Percentiles rank a stretch among this genome's conserved stretches.
phyloP scores from a whole-genome alignment of 2,329 filamentous ascomycete genomes.

The Beauveria medogensis region DNA sequence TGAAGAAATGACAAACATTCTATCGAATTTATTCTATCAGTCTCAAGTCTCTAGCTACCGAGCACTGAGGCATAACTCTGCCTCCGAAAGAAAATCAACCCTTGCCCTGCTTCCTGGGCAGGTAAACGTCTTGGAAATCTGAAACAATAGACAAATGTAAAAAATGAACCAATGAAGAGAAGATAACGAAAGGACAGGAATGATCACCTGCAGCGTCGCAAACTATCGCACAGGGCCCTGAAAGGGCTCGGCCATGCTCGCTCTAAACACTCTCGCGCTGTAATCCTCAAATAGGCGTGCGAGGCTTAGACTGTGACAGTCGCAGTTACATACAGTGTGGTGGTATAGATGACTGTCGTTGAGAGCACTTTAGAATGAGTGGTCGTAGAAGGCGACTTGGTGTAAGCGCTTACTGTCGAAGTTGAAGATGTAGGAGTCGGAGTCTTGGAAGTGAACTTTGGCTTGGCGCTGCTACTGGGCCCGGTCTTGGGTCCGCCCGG shows the following conservation, averaged over 20 bases:
- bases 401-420: background rate
- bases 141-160: slow-evolving; percentile 12
- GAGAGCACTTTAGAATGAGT: slow-evolving; percentile 7
- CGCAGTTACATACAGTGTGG: slow-evolving; percentile 16
- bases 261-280: background rate
- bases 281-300: background rate
- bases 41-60: slow-evolving; percentile 1
- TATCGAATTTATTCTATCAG: background rate
- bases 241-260: background rate
- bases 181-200: slow-evolving; percentile 8
- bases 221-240: background rate
- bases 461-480: background rate
- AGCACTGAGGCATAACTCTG: background rate
- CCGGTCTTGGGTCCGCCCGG: slow-evolving; percentile 1
- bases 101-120: slow-evolving; percentile 5
- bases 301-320: background rate
- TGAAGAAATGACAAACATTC: too few relatives aligned
- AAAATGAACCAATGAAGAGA: slow-evolving; percentile 15
- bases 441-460: background rate
- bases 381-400: background rate
- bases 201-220: background rate
- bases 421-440: background rate
- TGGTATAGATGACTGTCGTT: slow-evolving; percentile 16
- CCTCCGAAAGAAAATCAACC: background rate
- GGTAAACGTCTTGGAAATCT: slow-evolving; percentile 13